Evolutionary conservation across 805 yeast genomes (phyloP), one percentile per base, ranked within the genome.

Genomic region (Myxozyma udenii): DNA sequence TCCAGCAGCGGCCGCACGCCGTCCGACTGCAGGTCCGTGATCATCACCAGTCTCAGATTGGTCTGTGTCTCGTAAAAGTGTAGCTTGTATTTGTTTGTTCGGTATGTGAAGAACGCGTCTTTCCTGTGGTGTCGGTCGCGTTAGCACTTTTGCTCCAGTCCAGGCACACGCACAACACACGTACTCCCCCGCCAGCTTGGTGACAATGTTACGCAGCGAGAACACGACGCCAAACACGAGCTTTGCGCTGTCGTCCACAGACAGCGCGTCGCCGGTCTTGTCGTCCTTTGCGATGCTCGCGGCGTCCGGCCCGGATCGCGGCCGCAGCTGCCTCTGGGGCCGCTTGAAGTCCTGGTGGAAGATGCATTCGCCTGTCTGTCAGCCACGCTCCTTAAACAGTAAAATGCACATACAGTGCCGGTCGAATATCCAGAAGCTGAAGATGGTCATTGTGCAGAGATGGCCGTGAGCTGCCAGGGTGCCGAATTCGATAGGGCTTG

Each of bases 381-480:
- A 19, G 14, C 39, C 21, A 33, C 24, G 38, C 18, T 32, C 14
- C 18, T 16, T 22, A 18, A 32, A 19, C 23, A 11, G 4, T 18
- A n/a, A 41, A n/a, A n/a, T 2, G 21, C 23, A 66, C 78, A 45
- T 72, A 69, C 97, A 87, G 70, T 91, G 97, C 66, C 93, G 78
- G 67, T 91, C 97, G 66, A 85, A 91, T 49, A 91, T 79, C 86
- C 89, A 87, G 65, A 90, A 85, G 9, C 96, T 86, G 71, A 84
- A 83, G 41, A 89, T 81, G 36, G 85, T 78, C 86, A 81, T 80
- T 38, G 30, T 54, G 38, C n/a, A n/a, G n/a, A n/a, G n/a, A 28
- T 28, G 32, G n/a, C n/a, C n/a, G n/a, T n/a, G n/a, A n/a, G n/a
- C n/a, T n/a, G n/a, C n/a, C n/a, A n/a, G n/a, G n/a, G n/a, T n/a